Percentiles rank a stretch among this genome's conserved stretches.
Evolutionary conservation across 371 early-diverging fungal species (phyloP).

Genomic region (Mortierella sp.): DNA sequence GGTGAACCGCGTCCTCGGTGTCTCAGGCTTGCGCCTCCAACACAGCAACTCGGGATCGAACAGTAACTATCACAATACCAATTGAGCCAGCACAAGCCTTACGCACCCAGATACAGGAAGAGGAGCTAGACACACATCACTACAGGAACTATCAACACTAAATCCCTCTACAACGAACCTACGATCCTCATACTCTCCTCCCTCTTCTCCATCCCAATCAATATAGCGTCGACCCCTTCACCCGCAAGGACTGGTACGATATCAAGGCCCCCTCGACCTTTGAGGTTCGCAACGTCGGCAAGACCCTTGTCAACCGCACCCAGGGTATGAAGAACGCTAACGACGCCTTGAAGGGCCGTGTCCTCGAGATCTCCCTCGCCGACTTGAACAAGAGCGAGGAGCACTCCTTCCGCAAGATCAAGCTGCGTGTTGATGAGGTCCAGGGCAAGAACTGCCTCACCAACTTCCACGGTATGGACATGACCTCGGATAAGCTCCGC

Average conservation of each 20-base stretch:
- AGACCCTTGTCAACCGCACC: slow-evolving; percentile 99
- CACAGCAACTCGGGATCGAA: background rate
- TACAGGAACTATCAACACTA: slow-evolving; percentile 14
- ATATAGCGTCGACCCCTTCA: slow-evolving; percentile 68
- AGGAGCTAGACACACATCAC: no score
- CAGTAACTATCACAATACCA: background rate
- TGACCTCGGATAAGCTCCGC: slow-evolving; percentile 99
- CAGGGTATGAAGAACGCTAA: slow-evolving; percentile 99
- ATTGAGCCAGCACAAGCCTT: background rate
- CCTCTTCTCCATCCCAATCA: background rate
- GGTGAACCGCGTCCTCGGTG: no score
- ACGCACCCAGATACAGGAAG: background rate
- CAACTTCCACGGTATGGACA: slow-evolving; percentile 99
- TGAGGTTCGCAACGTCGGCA: slow-evolving; percentile 94
- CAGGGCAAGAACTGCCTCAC: slow-evolving; percentile 99
- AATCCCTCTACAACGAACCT: background rate
- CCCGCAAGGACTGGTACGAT: slow-evolving; percentile 99
- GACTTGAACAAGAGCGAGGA: slow-evolving; percentile 98
- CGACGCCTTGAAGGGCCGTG: slow-evolving; percentile 97
- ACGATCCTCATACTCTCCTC: slow-evolving; percentile 18
- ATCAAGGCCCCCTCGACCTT: slow-evolving; percentile 98
- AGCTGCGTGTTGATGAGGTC: slow-evolving; percentile 98
- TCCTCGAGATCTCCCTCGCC: slow-evolving; percentile 98
- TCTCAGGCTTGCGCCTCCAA: background rate
- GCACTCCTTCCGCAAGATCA: slow-evolving; percentile 98